Percentiles rank a stretch among this genome's conserved stretches.
These are phyloP conservation scores for Auricularia sp. DNA, from an alignment of 768 basidiomycete species.

Conservation along the genomic window DNA sequence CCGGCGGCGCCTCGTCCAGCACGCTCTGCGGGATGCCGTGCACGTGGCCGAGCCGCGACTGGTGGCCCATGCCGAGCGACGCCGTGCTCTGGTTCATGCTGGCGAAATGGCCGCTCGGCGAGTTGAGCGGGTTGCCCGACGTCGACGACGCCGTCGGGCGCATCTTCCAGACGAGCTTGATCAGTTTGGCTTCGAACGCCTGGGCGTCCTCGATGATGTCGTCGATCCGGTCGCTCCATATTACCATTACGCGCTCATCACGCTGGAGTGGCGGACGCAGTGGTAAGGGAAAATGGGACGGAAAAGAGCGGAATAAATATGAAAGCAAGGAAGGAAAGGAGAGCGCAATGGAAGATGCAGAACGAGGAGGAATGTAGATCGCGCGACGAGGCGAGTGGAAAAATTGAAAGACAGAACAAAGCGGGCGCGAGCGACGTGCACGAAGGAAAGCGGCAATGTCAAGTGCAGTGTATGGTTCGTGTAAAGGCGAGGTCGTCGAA, in stretches of 20 bases:
- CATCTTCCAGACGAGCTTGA: constrained; percentile 68
- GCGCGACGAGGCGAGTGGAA: too few species aligned
- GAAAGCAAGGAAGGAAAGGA: neutral
- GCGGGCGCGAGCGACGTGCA: too few species aligned
- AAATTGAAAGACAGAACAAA: too few species aligned
- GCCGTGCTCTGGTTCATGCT: constrained; percentile 1
- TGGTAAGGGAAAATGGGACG: neutral
- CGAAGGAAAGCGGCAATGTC: too few species aligned
- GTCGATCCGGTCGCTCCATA: constrained; percentile 77
- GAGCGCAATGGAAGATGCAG: neutral
- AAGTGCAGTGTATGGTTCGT: too few species aligned
- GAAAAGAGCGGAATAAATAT: neutral
- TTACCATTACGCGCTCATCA: constrained; percentile 73
- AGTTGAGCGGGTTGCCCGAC: neutral
- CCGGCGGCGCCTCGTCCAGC: constrained; percentile 8
- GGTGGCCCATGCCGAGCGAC: neutral
- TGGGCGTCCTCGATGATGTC: constrained; percentile 39
- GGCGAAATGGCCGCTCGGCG: neutral
- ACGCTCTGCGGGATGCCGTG: neutral
- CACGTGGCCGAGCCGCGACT: neutral
- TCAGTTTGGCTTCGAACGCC: constrained; percentile 35
- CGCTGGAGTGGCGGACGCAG: constrained; percentile 32
- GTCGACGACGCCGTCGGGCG: constrained; percentile 7
- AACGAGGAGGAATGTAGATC: too few species aligned
- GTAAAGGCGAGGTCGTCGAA: too few species aligned